Conservation (phyloP, 345 rosid genomes). For the Dipteronia dyeriana region DNA sequence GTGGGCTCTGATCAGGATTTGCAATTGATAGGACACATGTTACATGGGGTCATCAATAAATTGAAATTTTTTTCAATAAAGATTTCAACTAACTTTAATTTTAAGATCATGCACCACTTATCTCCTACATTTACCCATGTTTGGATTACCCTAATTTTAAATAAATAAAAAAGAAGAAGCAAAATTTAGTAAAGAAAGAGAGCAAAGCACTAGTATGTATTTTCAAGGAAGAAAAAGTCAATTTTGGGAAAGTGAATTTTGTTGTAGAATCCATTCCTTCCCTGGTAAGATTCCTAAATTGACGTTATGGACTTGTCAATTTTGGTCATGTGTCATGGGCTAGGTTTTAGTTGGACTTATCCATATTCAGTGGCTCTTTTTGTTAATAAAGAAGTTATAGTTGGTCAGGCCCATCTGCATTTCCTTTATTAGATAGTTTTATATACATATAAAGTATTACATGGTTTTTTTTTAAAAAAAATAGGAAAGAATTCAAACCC, state of each 20-base stretch:
- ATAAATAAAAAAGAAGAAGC: background rate
- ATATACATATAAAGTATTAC: too few species aligned
- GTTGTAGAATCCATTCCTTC: conserved; percentile 9
- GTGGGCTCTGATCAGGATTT: conserved; percentile 43
- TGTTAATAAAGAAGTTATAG: background rate
- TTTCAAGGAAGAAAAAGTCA: background rate
- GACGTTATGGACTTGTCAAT: background rate
- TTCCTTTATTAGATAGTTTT: background rate
- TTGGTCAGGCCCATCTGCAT: background rate
- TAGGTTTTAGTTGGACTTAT: background rate
- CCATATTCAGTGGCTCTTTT: background rate
- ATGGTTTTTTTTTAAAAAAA: too few species aligned
- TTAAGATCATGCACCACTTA: background rate
- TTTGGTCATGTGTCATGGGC: background rate
- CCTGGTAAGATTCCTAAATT: background rate
- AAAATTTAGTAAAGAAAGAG: conserved; percentile 4
- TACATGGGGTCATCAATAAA: conserved; percentile 18
- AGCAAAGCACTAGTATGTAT: background rate
- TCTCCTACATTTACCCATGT: conserved; percentile 12
- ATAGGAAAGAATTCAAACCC: too few species aligned
- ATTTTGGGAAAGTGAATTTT: conserved; percentile 13
- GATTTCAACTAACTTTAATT: conserved; percentile 7
- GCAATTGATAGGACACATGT: conserved; percentile 21
- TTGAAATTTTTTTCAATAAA: background rate
- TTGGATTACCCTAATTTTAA: conserved; percentile 3